Evolutionary conservation across 768 basidiomycete species (phyloP), one percentile per base, ranked within the genome.

Genomic region (Imleria badia): DNA sequence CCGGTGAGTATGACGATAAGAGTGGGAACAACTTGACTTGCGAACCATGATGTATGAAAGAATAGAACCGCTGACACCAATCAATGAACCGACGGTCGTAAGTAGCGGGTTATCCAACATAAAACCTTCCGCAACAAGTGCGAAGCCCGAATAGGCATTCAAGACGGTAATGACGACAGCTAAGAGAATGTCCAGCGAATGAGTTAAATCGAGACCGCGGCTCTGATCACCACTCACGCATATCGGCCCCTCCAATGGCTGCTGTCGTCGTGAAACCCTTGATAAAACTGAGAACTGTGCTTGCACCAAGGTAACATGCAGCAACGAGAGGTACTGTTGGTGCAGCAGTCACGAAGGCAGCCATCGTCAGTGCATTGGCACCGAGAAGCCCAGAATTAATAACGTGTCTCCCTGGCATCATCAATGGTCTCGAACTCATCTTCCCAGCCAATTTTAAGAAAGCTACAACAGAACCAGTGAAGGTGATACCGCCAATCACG

Each of bases 231-330:
- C 20, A 78, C 89, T 52, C 63, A 92, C 91, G 92, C 92, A 94
- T 94, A 66, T 94, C 92, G 26, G 92, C 92, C 12, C 92, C 92
- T 47, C 92, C 92, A 58, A 94, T 91, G n/a, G 92, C 89, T 13
- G 92, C 88, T 10, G 91, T 93, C 3, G 89, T 90, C 0, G 92
- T 94, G 70, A 79, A 89, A 6, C 92, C 92, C 66, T 91, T 91
- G 56, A 89, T 78, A 71, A 94, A 94, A 64, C 89, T 92, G 48
- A 94, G 75, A 3, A 83, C 57, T 2, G 92, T 76, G 61, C 89
- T 93, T 17, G 80, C 80, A 39, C 85, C 81, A 1, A 94, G 76
- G 72, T 86, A 94, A 6, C 84, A 84, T 3, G 91, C 92, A 17
- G 91, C 92, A 51, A 91, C 72, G 9, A 82, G 68, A 3, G 92